A percentile compares a stretch with the other conserved stretches of the same genome.
Evolutionary conservation across 2,329 filamentous ascomycete species (phyloP).

Genomic region (Cladosporium phlei): DNA sequence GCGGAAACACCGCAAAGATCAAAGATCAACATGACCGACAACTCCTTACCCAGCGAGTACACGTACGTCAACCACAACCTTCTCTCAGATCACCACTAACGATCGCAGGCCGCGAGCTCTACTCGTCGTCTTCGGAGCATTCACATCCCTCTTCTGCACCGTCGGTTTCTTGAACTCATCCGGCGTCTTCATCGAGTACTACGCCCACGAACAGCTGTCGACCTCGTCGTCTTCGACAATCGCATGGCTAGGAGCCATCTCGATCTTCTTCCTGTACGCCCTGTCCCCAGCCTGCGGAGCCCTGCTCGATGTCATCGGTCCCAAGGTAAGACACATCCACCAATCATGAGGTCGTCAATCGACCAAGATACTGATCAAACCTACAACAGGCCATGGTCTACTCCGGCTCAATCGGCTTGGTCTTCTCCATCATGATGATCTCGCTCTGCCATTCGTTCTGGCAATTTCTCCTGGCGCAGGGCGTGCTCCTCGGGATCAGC

Average conservation of each 20-base stretch:
- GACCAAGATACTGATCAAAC: too few species aligned
- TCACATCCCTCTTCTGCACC: conserved; percentile 11
- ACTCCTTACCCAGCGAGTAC: too few species aligned
- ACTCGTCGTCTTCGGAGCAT: conserved; percentile 15
- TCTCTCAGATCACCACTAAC: background rate
- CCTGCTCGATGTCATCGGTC: conserved; percentile 27
- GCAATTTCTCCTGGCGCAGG: conserved; percentile 48
- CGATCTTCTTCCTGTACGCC: conserved; percentile 23
- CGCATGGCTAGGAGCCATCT: conserved; percentile 46
- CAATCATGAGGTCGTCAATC: too few species aligned
- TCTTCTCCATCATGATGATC: conserved; percentile 48
- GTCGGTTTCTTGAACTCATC: conserved; percentile 15
- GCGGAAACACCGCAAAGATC: too few species aligned
- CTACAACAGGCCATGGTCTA: conserved; percentile 41
- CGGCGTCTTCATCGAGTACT: conserved; percentile 20
- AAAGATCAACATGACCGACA: too few species aligned
- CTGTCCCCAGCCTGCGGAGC: conserved; percentile 26
- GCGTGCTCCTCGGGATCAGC: conserved; percentile 46
- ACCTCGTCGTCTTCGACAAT: conserved; percentile 29
- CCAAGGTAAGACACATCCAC: too few species aligned
- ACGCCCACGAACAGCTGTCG: conserved; percentile 5
- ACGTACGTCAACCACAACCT: background rate
- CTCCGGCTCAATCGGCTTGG: conserved; percentile 38
- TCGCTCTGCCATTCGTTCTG: conserved; percentile 44
- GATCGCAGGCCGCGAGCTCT: conserved; percentile 14